A percentile compares a stretch with the other conserved stretches of the same genome.
Evolutionary conservation across 2,329 filamentous ascomycete species (phyloP).

Genomic region (Fonsecaea nubica): DNA sequence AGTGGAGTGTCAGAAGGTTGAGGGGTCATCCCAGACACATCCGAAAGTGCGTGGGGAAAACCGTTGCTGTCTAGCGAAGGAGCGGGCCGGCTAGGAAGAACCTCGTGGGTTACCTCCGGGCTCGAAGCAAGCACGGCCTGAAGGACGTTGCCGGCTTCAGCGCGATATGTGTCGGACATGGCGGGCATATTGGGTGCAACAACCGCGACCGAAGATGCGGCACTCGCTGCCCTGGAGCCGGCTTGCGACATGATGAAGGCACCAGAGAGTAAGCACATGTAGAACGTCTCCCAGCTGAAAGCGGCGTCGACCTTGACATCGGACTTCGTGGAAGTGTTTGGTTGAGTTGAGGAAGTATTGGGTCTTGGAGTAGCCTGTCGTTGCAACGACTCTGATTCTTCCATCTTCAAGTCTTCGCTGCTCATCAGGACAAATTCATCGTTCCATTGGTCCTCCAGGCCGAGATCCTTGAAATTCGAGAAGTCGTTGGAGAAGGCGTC

Average conservation of each 20-base stretch:
- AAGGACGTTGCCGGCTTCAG: slow-evolving; percentile 56
- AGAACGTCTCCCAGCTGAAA: slow-evolving; percentile 70
- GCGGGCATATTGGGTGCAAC: slow-evolving; percentile 70
- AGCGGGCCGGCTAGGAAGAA: slow-evolving; percentile 40
- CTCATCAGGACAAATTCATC: slow-evolving; percentile 79
- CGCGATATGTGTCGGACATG: slow-evolving; percentile 55
- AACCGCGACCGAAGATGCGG: slow-evolving; percentile 79
- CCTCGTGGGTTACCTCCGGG: slow-evolving; percentile 52
- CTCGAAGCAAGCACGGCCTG: slow-evolving; percentile 54
- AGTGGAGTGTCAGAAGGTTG: slow-evolving; percentile 53
- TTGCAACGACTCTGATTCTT: slow-evolving; percentile 59
- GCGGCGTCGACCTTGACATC: slow-evolving; percentile 69
- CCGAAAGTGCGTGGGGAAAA: slow-evolving; percentile 29
- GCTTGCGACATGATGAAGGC: slow-evolving; percentile 93
- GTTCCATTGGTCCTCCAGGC: slow-evolving; percentile 83
- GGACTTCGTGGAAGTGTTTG: slow-evolving; percentile 18
- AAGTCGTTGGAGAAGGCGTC: slow-evolving; percentile 72
- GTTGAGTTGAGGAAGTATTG: slow-evolving; percentile 11
- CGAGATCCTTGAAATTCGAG: slow-evolving; percentile 80
- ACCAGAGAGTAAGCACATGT: slow-evolving; percentile 94
- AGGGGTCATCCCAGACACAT: slow-evolving; percentile 50
- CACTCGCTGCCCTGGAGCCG: slow-evolving; percentile 60
- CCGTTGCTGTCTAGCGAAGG: slow-evolving; percentile 37
- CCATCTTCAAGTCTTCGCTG: slow-evolving; percentile 65
- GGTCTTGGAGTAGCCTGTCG: slow-evolving; percentile 50